Percentiles rank a stretch among this genome's conserved stretches.
Evolutionary conservation across 176 grass and related monocot species (phyloP).

Genomic region (Rhynchospora breviuscula): DNA sequence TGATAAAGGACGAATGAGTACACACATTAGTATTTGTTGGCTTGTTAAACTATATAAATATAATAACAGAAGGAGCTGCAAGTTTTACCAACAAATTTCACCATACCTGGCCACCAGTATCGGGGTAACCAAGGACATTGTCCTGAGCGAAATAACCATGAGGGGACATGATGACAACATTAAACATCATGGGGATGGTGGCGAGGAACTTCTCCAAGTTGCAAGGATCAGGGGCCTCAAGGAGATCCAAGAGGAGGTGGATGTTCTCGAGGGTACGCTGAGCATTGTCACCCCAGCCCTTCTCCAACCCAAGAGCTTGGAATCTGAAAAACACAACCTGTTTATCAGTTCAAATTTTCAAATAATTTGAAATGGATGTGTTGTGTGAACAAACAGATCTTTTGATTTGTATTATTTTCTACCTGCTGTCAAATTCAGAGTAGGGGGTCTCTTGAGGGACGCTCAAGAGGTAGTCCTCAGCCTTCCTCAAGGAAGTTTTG

Average conservation of each 20-base stretch:
- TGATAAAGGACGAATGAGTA: conserved; percentile 19
- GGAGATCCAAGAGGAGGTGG: conserved; percentile 87
- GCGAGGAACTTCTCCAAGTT: conserved; percentile 96
- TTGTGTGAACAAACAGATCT: neutral
- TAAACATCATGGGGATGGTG: conserved; percentile 89
- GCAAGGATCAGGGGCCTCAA: conserved; percentile 91
- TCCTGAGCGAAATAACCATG: conserved; percentile 97
- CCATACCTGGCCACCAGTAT: conserved; percentile 88
- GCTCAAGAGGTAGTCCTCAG: conserved; percentile 61
- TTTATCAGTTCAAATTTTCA: neutral
- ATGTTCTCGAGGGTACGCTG: conserved; percentile 58
- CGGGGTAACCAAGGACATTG: conserved; percentile 97
- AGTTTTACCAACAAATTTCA: neutral
- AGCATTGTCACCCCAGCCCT: conserved; percentile 89
- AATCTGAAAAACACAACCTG: conserved; percentile 39
- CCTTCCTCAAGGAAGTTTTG: conserved; percentile 80
- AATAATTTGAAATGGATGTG: neutral
- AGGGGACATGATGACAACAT: conserved; percentile 93
- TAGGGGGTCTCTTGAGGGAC: conserved; percentile 71
- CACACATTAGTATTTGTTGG: conserved; percentile 11
- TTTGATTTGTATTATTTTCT: neutral
- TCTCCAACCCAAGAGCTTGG: conserved; percentile 91
- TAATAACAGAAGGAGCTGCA: neutral
- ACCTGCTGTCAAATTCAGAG: conserved; percentile 76
- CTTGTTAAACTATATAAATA: conserved; percentile 1